These are phyloP conservation scores for Takashimella koratensis DNA, from an alignment of 1,284 basidiomycete genomes.

Conservation along the genomic window DNA sequence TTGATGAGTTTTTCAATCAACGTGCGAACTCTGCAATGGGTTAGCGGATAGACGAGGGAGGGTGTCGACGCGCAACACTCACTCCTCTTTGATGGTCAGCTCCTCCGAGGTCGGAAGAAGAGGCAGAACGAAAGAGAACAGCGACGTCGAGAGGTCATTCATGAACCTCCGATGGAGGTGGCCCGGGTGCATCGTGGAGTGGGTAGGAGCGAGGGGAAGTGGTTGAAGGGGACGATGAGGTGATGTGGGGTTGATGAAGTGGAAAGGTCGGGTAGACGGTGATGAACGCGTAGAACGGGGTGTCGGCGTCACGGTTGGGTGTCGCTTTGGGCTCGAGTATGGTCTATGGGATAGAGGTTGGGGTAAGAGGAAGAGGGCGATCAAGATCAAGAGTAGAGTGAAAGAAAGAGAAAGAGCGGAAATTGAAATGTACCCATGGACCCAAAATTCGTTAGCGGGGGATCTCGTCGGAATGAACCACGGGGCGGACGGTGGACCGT, in stretches of 20 bases:
- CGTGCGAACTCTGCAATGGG: slow-evolving; percentile 62
- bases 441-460: too few species aligned
- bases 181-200: slow-evolving; percentile 41
- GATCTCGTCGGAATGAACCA: too few species aligned
- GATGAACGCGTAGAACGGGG: neutral
- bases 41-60: neutral
- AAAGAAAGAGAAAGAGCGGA: neutral
- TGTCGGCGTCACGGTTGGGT: neutral
- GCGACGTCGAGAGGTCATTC: slow-evolving; percentile 48
- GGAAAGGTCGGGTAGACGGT: neutral
- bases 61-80: slow-evolving; percentile 14
- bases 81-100: slow-evolving; percentile 87
- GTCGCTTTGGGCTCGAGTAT: too few species aligned
- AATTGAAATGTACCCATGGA: neutral
- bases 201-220: neutral
- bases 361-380: neutral
- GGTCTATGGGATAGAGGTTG: neutral
- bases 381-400: neutral
- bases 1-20: slow-evolving; percentile 90
- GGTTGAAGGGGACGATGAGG: neutral
- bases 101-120: slow-evolving; percentile 84
- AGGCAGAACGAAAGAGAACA: slow-evolving; percentile 68
- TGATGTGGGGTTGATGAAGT: neutral
- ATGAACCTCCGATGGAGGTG: slow-evolving; percentile 46
- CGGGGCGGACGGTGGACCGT: too few species aligned